phyloP scores from a whole-genome alignment of 148 eudicot species.

The Selenicereus undatus region DNA sequence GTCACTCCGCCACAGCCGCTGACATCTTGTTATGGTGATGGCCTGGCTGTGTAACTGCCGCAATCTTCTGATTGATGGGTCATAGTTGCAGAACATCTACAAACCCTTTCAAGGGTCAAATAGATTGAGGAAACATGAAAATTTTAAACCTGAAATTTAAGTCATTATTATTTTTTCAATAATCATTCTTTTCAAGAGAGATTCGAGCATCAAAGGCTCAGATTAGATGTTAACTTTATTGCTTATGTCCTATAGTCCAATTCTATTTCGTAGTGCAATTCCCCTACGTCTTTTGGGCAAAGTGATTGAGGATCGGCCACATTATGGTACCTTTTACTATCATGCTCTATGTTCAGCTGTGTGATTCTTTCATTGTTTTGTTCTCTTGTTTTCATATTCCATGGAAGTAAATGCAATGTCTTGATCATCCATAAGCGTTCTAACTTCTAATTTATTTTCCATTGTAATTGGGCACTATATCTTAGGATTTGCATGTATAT shows the following conservation, averaged over 20 bases:
- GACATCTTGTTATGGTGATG: neutral
- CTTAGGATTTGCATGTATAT: neutral
- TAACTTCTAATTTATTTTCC: neutral
- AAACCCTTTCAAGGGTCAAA: neutral
- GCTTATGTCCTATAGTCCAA: neutral
- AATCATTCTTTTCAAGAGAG: neutral
- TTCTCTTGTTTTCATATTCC: neutral
- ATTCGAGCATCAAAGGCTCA: neutral
- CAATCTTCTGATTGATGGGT: neutral
- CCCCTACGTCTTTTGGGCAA: neutral
- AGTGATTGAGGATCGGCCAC: neutral
- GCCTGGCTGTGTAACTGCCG: neutral
- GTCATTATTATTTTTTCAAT: neutral
- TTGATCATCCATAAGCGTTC: neutral
- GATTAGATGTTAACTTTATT: neutral
- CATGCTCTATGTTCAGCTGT: neutral
- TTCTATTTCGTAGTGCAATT: neutral
- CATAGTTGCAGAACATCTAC: neutral
- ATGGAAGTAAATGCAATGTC: neutral
- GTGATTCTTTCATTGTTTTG: neutral
- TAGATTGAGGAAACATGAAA: neutral
- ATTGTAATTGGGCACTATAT: neutral
- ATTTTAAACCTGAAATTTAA: neutral
- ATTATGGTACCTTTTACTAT: neutral
- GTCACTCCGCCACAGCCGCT: neutral